Evolutionary conservation across 805 yeast genomes (phyloP).

Genomic region (Metschnikowia shivogae): DNA sequence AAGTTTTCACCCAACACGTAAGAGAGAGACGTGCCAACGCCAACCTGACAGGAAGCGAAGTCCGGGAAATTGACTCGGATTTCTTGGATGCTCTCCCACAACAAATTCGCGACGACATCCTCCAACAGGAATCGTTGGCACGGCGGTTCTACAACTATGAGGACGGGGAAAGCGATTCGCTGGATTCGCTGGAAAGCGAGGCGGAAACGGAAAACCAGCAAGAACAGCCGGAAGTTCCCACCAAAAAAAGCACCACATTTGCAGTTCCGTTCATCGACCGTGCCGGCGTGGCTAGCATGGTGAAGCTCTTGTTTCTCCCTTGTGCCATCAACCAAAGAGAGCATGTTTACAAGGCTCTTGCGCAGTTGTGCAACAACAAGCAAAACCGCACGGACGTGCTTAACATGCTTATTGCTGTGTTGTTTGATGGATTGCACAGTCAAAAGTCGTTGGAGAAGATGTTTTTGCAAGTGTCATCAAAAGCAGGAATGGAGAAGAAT

Average conservation of each 20-base stretch:
- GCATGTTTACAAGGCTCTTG: constrained; percentile 59
- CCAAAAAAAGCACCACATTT: constrained; percentile 12
- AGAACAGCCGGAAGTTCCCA: constrained; percentile 25
- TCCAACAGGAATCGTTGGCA: constrained; percentile 52
- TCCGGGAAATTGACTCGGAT: constrained; percentile 72
- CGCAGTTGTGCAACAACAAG: constrained; percentile 66
- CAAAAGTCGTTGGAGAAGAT: constrained; percentile 58
- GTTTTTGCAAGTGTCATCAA: constrained; percentile 51
- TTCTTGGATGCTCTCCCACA: constrained; percentile 80
- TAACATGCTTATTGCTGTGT: constrained; percentile 58
- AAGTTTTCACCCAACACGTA: constrained; percentile 81
- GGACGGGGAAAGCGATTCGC: constrained; percentile 20
- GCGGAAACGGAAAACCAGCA: neutral
- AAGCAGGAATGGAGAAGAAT: constrained; percentile 31
- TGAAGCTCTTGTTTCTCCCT: constrained; percentile 70
- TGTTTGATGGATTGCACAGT: constrained; percentile 71
- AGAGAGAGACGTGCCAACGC: constrained; percentile 68
- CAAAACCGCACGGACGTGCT: constrained; percentile 75
- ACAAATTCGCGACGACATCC: constrained; percentile 55
- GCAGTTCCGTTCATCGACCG: constrained; percentile 66
- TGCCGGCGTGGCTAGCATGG: constrained; percentile 67
- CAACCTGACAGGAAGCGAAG: constrained; percentile 35
- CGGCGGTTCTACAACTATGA: constrained; percentile 29
- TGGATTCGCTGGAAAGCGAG: constrained; percentile 21
- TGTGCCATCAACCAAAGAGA: constrained; percentile 61